phyloP scores from a whole-genome alignment of 495 filamentous ascomycete species.

The Aspergillus nanangensis region DNA sequence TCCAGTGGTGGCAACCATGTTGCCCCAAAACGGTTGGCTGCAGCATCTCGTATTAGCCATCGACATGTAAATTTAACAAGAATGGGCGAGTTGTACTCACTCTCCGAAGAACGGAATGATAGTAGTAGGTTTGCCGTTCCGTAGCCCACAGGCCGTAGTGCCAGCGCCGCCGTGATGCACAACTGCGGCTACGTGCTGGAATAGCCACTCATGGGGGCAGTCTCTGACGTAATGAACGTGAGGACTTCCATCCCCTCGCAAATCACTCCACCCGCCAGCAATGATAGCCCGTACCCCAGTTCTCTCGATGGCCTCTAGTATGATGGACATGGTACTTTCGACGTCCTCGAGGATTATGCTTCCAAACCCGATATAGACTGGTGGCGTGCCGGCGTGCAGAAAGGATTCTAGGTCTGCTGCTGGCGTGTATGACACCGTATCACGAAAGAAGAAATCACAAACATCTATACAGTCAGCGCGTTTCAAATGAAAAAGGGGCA shows the following conservation, averaged over 20 bases:
- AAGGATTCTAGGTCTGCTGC: conserved; percentile 55
- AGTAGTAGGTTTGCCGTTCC: conserved; percentile 60
- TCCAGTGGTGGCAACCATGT: conserved; percentile 65
- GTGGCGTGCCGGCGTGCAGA: conserved; percentile 57
- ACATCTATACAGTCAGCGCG: conserved; percentile 20
- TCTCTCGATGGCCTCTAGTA: conserved; percentile 60
- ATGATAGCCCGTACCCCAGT: conserved; percentile 64
- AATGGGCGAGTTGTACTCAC: too few species aligned
- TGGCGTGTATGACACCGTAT: conserved; percentile 55
- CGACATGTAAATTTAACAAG: too few species aligned
- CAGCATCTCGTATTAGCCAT: too few species aligned
- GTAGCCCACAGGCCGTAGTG: conserved; percentile 70
- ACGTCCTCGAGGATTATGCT: conserved; percentile 74
- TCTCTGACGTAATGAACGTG: conserved; percentile 72
- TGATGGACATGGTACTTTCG: conserved; percentile 53
- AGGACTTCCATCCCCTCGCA: conserved; percentile 53
- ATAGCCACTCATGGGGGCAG: conserved; percentile 77
- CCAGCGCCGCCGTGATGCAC: conserved; percentile 79
- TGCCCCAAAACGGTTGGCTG: conserved; percentile 76
- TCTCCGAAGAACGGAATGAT: conserved; percentile 81
- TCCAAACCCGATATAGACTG: conserved; percentile 75
- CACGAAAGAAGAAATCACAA: conserved; percentile 64
- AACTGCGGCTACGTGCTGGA: conserved; percentile 64
- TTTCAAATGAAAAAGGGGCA: background rate
- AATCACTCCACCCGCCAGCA: conserved; percentile 71